A percentile compares a stretch with the other conserved stretches of the same genome.
These are phyloP conservation scores for Geotrichum fermentans DNA, from an alignment of 1,139 yeast genomes.

Conservation along the genomic window DNA sequence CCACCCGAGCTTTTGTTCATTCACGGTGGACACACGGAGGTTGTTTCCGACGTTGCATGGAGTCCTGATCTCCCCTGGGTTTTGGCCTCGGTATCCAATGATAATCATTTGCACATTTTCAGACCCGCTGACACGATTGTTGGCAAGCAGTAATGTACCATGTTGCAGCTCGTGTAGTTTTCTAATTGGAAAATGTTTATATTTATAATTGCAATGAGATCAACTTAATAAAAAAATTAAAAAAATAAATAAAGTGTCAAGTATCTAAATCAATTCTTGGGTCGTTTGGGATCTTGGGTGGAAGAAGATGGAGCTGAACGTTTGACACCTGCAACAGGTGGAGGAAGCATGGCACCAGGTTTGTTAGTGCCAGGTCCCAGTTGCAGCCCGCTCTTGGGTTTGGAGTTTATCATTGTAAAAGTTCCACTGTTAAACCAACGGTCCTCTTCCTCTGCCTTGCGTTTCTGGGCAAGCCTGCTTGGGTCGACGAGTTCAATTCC, in stretches of 20 bases:
- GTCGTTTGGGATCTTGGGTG: slow-evolving; percentile 21
- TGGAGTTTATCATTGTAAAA: slow-evolving; percentile 28
- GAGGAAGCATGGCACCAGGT: slow-evolving; percentile 8
- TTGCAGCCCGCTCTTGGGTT: slow-evolving; percentile 18
- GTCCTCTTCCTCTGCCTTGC: slow-evolving; percentile 24
- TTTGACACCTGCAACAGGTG: slow-evolving; percentile 8
- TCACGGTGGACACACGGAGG: slow-evolving; percentile 87
- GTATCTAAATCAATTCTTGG: slow-evolving; percentile 13
- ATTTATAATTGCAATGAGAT: not conserved
- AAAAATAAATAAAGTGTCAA: not conserved
- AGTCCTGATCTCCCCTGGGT: slow-evolving; percentile 71
- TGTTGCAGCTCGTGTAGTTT: not conserved
- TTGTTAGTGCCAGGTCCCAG: slow-evolving; percentile 16
- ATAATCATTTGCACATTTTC: slow-evolving; percentile 87
- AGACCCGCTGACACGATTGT: slow-evolving; percentile 45
- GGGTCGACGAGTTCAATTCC: slow-evolving; percentile 36
- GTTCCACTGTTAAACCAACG: slow-evolving; percentile 35
- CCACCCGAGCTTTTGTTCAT: slow-evolving; percentile 51
- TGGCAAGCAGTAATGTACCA: slow-evolving; percentile 20
- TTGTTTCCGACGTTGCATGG: slow-evolving; percentile 87
- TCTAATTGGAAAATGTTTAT: not conserved
- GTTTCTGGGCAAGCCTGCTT: slow-evolving; percentile 11
- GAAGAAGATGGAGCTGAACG: slow-evolving; percentile 13
- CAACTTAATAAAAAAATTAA: not conserved
- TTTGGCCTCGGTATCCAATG: slow-evolving; percentile 81